Conservation (phyloP, 2,329 filamentous ascomycete genomes). For the Nothomitra cinnamomea region DNA sequence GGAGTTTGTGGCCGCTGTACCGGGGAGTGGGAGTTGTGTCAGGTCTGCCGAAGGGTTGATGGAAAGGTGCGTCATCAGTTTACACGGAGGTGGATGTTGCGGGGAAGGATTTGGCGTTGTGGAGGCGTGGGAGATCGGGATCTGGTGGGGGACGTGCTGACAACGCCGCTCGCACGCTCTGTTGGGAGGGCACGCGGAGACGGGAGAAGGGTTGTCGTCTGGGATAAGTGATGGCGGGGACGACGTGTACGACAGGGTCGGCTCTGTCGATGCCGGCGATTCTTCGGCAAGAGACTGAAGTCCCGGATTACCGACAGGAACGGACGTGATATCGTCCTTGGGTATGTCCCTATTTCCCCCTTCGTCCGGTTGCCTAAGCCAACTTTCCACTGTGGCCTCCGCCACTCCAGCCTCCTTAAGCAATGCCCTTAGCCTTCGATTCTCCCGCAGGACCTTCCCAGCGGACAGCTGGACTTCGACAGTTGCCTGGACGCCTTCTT, state of each 20-base stretch:
- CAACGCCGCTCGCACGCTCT: no score
- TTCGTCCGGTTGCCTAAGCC: slow-evolving; percentile 2
- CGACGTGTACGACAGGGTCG: no score
- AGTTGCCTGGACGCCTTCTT: slow-evolving; percentile 48
- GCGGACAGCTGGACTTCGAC: slow-evolving; percentile 55
- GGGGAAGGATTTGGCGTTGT: not conserved
- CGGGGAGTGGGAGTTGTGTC: not conserved
- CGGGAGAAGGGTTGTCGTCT: no score
- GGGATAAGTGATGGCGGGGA: no score
- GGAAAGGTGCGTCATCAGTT: not conserved
- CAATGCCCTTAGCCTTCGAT: slow-evolving; percentile 42
- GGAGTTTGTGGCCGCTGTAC: not conserved
- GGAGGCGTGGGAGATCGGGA: no score
- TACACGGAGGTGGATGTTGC: not conserved
- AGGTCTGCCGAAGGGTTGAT: not conserved
- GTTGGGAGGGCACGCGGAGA: no score
- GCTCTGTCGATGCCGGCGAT: no score
- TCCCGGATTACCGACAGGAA: no score
- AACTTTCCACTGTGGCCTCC: slow-evolving; percentile 4
- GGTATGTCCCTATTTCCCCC: not conserved
- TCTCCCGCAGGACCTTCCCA: slow-evolving; percentile 50
- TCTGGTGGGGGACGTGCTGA: no score
- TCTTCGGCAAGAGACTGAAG: no score
- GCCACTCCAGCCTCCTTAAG: slow-evolving; percentile 39
- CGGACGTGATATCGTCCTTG: not conserved